Percentiles rank a stretch among this genome's conserved stretches.
These are phyloP conservation scores for Vicia faba DNA, from an alignment of 306 rosid species.

Conservation along the genomic window DNA sequence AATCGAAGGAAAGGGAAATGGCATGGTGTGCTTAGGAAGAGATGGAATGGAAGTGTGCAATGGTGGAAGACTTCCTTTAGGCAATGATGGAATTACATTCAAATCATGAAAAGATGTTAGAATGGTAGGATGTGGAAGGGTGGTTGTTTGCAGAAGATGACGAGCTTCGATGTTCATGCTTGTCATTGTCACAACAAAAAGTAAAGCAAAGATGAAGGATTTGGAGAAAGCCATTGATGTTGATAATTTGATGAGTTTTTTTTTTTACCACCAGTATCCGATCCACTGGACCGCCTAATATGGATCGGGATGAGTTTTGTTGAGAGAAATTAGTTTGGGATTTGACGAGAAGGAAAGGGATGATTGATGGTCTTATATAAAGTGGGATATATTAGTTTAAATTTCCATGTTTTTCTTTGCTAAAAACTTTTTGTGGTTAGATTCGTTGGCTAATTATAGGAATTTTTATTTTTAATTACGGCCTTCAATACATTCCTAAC, in stretches of 20 bases:
- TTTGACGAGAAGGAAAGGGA: not conserved
- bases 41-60: not conserved
- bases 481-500: no score
- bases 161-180: conserved; percentile 38
- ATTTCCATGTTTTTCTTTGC: no score
- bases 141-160: conserved; percentile 28
- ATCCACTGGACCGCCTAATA: no score
- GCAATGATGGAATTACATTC: not conserved
- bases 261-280: no score
- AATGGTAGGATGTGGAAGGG: conserved; percentile 29
- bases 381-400: not conserved
- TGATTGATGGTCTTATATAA: conserved; percentile 24
- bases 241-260: not conserved
- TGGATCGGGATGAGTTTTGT: not conserved
- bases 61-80: not conserved
- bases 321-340: not conserved
- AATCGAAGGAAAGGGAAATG: conserved; percentile 36
- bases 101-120: conserved; percentile 3
- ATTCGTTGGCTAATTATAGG: no score
- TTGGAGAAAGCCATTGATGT: conserved; percentile 31
- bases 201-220: conserved; percentile 21
- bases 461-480: no score
- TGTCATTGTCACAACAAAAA: conserved; percentile 30
- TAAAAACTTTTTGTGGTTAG: no score
- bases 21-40: conserved; percentile 8